Evolutionary conservation across 1,284 basidiomycete species (phyloP).

Genomic region (Microbotryum scabiosae): DNA sequence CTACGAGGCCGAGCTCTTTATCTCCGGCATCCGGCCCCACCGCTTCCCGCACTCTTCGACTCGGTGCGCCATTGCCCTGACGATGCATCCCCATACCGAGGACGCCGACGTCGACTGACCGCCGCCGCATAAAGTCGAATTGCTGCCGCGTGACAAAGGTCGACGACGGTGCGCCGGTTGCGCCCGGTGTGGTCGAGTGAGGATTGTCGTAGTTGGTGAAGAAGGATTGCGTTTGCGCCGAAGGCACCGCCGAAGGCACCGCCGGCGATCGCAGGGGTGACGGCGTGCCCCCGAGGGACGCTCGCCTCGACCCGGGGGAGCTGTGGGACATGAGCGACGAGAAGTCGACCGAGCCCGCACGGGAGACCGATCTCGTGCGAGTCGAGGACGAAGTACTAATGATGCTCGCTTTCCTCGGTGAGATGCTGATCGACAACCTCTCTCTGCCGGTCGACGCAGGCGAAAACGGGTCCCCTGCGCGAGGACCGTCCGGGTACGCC

Average conservation of each 20-base stretch:
- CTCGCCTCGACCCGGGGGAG: slow-evolving; percentile 9
- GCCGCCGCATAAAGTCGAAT: slow-evolving; percentile 21
- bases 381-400: neutral
- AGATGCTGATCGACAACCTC: neutral
- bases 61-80: slow-evolving; percentile 20
- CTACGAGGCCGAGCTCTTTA: slow-evolving; percentile 27
- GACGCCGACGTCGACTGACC: slow-evolving; percentile 32
- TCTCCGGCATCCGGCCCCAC: slow-evolving; percentile 31
- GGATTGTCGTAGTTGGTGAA: slow-evolving; percentile 9
- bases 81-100: slow-evolving; percentile 27
- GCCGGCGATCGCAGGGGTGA: slow-evolving; percentile 18
- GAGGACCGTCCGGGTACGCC: neutral
- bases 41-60: slow-evolving; percentile 22
- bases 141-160: neutral
- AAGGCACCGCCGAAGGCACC: slow-evolving; percentile 1
- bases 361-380: slow-evolving; percentile 2
- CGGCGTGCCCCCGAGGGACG: slow-evolving; percentile 1
- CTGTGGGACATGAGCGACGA: slow-evolving; percentile 1
- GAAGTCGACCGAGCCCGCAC: neutral
- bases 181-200: neutral
- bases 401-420: slow-evolving; percentile 2
- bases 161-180: neutral
- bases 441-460: too few relatives aligned
- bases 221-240: slow-evolving; percentile 13
- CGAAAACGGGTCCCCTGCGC: too few relatives aligned